phyloP scores from a whole-genome alignment of 1,139 yeast species.

The Schwanniomyces etchellsii region DNA sequence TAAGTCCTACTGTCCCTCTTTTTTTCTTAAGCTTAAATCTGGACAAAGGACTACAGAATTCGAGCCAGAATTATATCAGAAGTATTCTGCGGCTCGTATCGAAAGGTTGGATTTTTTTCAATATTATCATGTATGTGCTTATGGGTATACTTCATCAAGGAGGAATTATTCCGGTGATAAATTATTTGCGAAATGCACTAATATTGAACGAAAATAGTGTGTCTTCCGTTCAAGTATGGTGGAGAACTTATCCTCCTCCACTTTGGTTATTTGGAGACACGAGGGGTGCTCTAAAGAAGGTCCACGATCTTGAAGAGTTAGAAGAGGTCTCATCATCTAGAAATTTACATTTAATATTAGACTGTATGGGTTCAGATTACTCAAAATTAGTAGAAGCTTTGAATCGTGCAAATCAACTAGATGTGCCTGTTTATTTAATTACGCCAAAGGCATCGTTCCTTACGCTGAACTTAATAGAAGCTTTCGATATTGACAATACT shows the following conservation, averaged over 20 bases:
- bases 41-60: too few species aligned
- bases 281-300: conserved; percentile 3
- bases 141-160: conserved; percentile 89
- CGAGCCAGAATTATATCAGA: background rate
- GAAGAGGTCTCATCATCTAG: background rate
- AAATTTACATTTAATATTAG: conserved; percentile 26
- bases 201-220: conserved; percentile 3
- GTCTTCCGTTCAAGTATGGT: conserved; percentile 56
- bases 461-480: conserved; percentile 10
- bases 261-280: conserved; percentile 66
- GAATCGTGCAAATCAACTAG: background rate
- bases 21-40: conserved; percentile 45
- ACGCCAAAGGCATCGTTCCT: conserved; percentile 47
- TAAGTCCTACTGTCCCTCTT: conserved; percentile 73
- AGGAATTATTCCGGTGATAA: conserved; percentile 72
- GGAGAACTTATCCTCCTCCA: conserved; percentile 95
- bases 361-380: conserved; percentile 52
- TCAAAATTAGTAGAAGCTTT: conserved; percentile 17
- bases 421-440: conserved; percentile 23
- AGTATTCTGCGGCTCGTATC: background rate
- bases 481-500: conserved; percentile 15
- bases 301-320: background rate
- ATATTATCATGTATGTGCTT: conserved; percentile 49
- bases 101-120: conserved; percentile 59
- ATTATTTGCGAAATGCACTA: conserved; percentile 17